phyloP scores from a whole-genome alignment of 805 yeast genomes.

The Hemisphaericaspora nanyangensis region DNA sequence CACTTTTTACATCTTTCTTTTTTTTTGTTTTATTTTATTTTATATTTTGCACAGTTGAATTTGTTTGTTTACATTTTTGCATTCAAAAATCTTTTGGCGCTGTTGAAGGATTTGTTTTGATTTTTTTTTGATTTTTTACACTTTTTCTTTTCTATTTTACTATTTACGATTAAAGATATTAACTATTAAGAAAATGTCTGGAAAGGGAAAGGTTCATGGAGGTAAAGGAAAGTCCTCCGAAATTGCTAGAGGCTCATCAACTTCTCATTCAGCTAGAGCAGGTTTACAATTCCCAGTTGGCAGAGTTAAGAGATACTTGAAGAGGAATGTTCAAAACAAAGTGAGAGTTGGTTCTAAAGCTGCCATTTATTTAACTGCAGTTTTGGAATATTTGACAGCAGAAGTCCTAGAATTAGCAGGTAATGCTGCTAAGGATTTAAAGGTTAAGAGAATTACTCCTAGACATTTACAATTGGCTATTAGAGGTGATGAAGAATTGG shows the following conservation, averaged over 20 bases:
- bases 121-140: constrained; percentile 2
- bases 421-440: constrained; percentile 94
- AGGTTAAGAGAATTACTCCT: constrained; percentile 95
- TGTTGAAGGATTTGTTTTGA: no score
- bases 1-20: not conserved
- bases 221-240: constrained; percentile 92
- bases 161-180: not conserved
- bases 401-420: constrained; percentile 98
- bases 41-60: constrained; percentile 1
- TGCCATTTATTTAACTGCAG: constrained; percentile 94
- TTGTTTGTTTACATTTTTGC: constrained; percentile 7
- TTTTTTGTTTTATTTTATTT: not conserved
- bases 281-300: constrained; percentile 98
- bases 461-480: constrained; percentile 95
- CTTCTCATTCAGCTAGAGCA: constrained; percentile 91
- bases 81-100: no score
- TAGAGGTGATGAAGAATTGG: constrained; percentile 97
- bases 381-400: constrained; percentile 91
- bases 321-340: constrained; percentile 82
- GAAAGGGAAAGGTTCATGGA: constrained; percentile 87
- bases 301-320: constrained; percentile 94
- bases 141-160: constrained; percentile 7
- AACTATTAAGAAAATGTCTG: constrained; percentile 56
- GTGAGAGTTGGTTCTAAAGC: constrained; percentile 79
- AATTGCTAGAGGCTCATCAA: constrained; percentile 63